Evolutionary conservation across 2,329 filamentous ascomycete species (phyloP).

Genomic region (Cladophialophora psammophila): DNA sequence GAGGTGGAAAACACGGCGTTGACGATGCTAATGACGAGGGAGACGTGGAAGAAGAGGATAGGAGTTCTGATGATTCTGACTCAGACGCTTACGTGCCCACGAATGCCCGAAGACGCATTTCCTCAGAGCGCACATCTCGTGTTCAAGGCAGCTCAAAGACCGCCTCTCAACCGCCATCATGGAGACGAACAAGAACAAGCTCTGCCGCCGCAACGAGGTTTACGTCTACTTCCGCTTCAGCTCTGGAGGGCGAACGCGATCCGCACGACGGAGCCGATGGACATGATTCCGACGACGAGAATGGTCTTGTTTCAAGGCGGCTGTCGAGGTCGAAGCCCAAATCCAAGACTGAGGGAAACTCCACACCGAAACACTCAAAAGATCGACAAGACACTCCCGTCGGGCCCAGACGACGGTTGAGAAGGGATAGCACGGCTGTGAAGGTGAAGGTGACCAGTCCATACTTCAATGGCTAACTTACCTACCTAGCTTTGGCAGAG

Average conservation of each 20-base stretch:
- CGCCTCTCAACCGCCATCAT: not conserved
- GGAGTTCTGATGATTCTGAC: not conserved
- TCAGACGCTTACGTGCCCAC: slow-evolving; percentile 23
- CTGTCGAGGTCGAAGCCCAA: not conserved
- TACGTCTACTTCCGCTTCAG: not conserved
- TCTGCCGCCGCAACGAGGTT: not conserved
- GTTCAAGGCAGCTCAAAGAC: not conserved
- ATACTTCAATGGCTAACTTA: not conserved
- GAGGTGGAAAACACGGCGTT: not conserved
- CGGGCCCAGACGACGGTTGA: not conserved
- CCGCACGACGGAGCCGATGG: not conserved
- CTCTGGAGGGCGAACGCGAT: not conserved
- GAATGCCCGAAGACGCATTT: not conserved
- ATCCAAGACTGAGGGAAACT: not conserved
- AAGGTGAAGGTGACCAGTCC: not conserved
- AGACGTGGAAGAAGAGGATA: slow-evolving; percentile 16
- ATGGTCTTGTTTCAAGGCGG: not conserved
- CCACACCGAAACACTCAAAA: not conserved
- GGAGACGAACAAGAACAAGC: slow-evolving; percentile 4
- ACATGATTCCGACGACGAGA: not conserved
- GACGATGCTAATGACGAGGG: slow-evolving; percentile 10
- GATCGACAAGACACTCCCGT: not conserved
- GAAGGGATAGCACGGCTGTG: not conserved
- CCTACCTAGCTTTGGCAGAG: not conserved
- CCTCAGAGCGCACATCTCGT: not conserved